Evolutionary conservation across 371 early-diverging fungal species (phyloP).

Genomic region (Mortierella polycephala): DNA sequence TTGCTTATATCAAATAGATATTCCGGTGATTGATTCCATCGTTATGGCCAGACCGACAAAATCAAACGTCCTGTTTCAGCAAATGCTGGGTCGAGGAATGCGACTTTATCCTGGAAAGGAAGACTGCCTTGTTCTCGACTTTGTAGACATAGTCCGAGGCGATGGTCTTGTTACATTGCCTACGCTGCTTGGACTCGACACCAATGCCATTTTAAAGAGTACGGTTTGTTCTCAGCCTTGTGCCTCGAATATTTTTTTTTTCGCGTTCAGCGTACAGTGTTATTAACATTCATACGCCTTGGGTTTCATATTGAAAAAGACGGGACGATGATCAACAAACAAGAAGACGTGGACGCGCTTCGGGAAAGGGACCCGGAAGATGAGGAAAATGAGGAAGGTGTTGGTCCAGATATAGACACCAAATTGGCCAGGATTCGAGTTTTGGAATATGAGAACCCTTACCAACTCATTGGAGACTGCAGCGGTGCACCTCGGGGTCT

Average conservation of each 20-base stretch:
- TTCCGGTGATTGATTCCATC: conserved; percentile 89
- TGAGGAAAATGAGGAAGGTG: conserved; percentile 14
- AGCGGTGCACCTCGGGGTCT: conserved; percentile 49
- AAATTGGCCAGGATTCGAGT: conserved; percentile 54
- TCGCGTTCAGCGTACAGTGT: neutral
- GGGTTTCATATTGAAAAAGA: conserved; percentile 27
- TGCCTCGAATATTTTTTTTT: neutral
- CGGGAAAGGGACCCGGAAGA: neutral
- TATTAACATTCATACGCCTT: neutral
- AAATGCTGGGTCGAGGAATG: conserved; percentile 96
- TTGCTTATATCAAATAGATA: conserved; percentile 63
- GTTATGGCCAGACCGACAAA: conserved; percentile 90
- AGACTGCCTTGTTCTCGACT: conserved; percentile 88
- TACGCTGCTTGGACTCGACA: conserved; percentile 75
- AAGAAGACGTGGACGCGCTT: conserved; percentile 19
- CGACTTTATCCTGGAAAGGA: conserved; percentile 72
- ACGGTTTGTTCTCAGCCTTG: conserved; percentile 6
- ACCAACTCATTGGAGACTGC: conserved; percentile 59
- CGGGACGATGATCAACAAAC: conserved; percentile 4
- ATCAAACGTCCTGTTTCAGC: conserved; percentile 84
- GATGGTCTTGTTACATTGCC: conserved; percentile 70
- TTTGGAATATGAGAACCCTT: conserved; percentile 64
- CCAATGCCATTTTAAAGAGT: conserved; percentile 54
- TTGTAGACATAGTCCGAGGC: conserved; percentile 74
- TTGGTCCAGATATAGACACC: conserved; percentile 7